Evolutionary conservation across 2,329 filamentous ascomycete species (phyloP).

Genomic region (Penicillium sp.): DNA sequence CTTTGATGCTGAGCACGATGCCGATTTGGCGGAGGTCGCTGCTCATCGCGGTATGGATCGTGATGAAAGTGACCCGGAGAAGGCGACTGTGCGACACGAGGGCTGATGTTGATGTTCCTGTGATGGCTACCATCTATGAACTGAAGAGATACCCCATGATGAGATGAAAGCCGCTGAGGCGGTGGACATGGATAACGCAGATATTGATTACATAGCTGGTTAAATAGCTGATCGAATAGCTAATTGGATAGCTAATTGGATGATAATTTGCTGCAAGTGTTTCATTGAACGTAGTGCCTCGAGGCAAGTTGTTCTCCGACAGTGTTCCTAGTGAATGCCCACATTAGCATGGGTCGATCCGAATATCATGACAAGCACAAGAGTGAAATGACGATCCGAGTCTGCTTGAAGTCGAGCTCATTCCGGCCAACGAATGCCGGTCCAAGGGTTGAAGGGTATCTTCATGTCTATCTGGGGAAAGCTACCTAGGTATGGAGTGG

Average conservation of each 20-base stretch:
- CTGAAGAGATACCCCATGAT: neutral
- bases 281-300: no score
- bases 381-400: constrained; percentile 16
- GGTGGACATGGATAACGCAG: neutral
- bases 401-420: constrained; percentile 25
- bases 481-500: neutral
- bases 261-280: neutral
- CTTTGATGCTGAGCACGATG: constrained; percentile 54
- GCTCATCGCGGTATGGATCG: constrained; percentile 34
- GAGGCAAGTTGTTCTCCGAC: no score
- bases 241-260: neutral
- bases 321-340: no score
- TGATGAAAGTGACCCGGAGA: constrained; percentile 36
- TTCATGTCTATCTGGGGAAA: constrained; percentile 11
- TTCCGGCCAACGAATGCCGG: constrained; percentile 10
- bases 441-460: constrained; percentile 20
- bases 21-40: constrained; percentile 50
- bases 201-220: neutral
- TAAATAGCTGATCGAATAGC: neutral
- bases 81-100: constrained; percentile 20
- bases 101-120: neutral
- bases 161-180: neutral
- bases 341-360: no score
- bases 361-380: no score
- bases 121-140: neutral